Evolutionary conservation across 108 stramenopile species (phyloP), one percentile per base, ranked within the genome.

Genomic region (Halocafeteria seosinensis): DNA sequence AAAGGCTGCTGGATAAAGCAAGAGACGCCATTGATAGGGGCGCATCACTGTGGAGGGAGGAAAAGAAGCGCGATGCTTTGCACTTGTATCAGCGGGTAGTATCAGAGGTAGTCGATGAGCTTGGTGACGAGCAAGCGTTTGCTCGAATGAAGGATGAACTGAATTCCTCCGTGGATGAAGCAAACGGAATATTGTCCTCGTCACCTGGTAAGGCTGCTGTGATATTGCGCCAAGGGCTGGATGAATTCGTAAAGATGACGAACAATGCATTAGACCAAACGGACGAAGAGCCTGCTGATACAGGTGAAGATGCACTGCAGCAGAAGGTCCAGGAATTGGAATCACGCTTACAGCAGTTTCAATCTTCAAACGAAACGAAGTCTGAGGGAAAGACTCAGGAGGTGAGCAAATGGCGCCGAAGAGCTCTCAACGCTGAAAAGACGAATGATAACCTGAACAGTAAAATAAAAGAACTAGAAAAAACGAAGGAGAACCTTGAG

Each of bases 401-500:
- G n/a, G n/a, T n/a, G n/a, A 21, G 42, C 21, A 47, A n/a, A 17
- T 47, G 42, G 42, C 42, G n/a, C 21, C 42, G 42, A 47, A n/a
- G 21, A 47, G 42, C 42, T 47, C 42, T 17, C 21, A n/a, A 17
- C 21, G 42, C 42, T 17, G 42, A 59, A 35, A 59, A 59, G 57
- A 2, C 2, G 6, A 59, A 59, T 33, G 57, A 25, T 12, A 59
- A 30, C 34, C 34, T n/a, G 2, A 59, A 59, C 34, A 11, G 2
- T 2, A 3, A 59, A 35, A 25, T 35, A 35, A 59, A 59, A 35
- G 9, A 55, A 31, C 5, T 66, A 60, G 60, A 62, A 21, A 63
- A 62, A 12, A 13, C 61, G 26, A 63, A 63, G 26, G 62, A 55
- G 0, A 30, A 64, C 35, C 62, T 63, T 38, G 61, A 65, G 29